A percentile compares a stretch with the other conserved stretches of the same genome.
These are phyloP conservation scores for Cryptosporidium xiaoi DNA, from an alignment of 169 alveolate species.

Conservation along the genomic window DNA sequence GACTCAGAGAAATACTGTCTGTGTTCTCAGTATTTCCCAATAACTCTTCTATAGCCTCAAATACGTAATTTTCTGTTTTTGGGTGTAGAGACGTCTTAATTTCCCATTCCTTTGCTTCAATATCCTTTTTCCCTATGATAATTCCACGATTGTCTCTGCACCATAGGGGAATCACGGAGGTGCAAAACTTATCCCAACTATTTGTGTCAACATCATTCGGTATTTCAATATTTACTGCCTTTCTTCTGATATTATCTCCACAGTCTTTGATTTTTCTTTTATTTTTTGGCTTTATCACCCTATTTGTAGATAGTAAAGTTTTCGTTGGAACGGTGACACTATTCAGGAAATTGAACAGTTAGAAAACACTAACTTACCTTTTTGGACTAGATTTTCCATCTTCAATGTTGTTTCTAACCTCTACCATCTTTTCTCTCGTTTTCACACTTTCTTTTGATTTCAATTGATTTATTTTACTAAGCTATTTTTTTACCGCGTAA, in stretches of 20 bases:
- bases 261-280: neutral
- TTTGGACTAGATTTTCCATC: neutral
- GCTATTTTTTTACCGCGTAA: too few species aligned
- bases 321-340: neutral
- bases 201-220: constrained; percentile 12
- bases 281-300: neutral
- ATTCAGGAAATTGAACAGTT: neutral
- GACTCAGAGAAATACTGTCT: neutral
- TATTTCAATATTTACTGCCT: constrained; percentile 14
- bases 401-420: neutral
- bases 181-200: constrained; percentile 60
- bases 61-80: neutral
- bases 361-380: neutral
- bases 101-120: constrained; percentile 17
- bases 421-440: too few species aligned
- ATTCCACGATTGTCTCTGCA: constrained; percentile 47
- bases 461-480: too few species aligned
- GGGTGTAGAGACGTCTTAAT: constrained; percentile 54
- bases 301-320: too few species aligned
- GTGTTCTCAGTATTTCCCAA: neutral
- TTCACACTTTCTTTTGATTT: too few species aligned
- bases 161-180: constrained; percentile 31
- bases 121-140: constrained; percentile 21
- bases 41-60: constrained; percentile 22
- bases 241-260: constrained; percentile 50